Conservation (phyloP, 1,284 basidiomycete species). For the Cryptococcus floricola region DNA sequence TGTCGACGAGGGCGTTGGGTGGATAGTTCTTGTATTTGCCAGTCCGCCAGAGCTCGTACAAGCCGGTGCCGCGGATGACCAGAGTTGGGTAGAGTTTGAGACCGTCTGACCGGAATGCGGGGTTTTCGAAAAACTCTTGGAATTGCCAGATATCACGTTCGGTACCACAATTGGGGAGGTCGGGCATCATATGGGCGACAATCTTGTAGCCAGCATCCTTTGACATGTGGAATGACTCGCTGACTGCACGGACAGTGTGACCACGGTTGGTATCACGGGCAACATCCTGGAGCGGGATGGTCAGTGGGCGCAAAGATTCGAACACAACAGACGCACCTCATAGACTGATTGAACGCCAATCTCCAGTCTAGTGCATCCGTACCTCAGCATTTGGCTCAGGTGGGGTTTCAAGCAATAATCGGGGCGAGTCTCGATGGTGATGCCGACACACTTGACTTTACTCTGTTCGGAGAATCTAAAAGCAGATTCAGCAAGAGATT, state of each 20-base stretch:
- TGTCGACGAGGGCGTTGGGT: slow-evolving; percentile 94
- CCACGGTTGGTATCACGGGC: slow-evolving; percentile 97
- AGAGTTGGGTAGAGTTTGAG: slow-evolving; percentile 98
- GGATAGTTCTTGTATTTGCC: slow-evolving; percentile 99
- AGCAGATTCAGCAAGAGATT: not conserved
- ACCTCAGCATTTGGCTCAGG: slow-evolving; percentile 96
- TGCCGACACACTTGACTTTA: slow-evolving; percentile 97
- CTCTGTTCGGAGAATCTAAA: slow-evolving; percentile 86
- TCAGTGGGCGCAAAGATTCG: not conserved
- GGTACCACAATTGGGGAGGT: slow-evolving; percentile 94
- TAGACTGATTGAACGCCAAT: slow-evolving; percentile 99
- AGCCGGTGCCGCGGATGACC: slow-evolving; percentile 94
- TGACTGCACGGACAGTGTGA: slow-evolving; percentile 95
- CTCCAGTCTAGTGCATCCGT: slow-evolving; percentile 96
- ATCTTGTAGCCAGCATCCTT: slow-evolving; percentile 99
- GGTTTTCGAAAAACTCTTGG: slow-evolving; percentile 97
- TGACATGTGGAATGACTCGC: slow-evolving; percentile 95
- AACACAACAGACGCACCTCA: slow-evolving; percentile 53
- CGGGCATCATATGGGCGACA: slow-evolving; percentile 97
- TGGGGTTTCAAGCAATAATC: slow-evolving; percentile 98
- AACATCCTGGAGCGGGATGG: slow-evolving; percentile 60
- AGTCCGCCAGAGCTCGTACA: slow-evolving; percentile 95
- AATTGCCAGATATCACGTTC: slow-evolving; percentile 98
- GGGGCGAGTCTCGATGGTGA: slow-evolving; percentile 97
- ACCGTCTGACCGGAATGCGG: slow-evolving; percentile 93